Conservation (phyloP, 306 rosid genomes). For the Dalbergia oliveri region DNA sequence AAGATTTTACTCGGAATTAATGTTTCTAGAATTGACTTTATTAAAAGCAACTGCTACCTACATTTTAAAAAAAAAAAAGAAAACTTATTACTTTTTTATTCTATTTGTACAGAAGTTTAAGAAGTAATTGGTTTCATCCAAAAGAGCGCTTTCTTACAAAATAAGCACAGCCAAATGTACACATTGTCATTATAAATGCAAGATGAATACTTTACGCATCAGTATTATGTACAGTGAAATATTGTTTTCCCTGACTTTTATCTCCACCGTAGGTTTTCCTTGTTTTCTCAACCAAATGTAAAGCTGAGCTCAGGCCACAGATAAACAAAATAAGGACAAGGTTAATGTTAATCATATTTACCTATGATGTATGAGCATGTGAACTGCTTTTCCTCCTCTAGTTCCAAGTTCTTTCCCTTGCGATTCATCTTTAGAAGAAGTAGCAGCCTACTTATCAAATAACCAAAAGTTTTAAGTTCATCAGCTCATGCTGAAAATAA, state of each 20-base stretch:
- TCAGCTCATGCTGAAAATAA: constrained; percentile 34
- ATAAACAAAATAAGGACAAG: constrained; percentile 26
- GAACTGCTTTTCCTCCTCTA: constrained; percentile 97
- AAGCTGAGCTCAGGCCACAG: constrained; percentile 19
- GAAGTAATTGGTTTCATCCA: background rate
- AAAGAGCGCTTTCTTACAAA: background rate
- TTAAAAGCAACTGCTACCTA: background rate
- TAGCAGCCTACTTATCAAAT: constrained; percentile 73
- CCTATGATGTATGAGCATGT: constrained; percentile 99
- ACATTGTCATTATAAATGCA: background rate
- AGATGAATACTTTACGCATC: constrained; percentile 16
- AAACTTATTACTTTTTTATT: no score
- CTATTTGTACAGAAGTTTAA: background rate
- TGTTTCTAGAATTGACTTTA: background rate
- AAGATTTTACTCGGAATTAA: no score
- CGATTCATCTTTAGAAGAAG: constrained; percentile 97
- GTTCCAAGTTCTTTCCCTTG: constrained; percentile 99
- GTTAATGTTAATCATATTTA: constrained; percentile 46
- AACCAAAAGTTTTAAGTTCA: constrained; percentile 40
- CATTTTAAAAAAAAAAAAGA: background rate
- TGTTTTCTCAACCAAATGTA: constrained; percentile 36
- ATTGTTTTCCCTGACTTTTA: constrained; percentile 21
- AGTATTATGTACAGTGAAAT: constrained; percentile 8
- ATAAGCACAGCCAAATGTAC: background rate
- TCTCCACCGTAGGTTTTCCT: constrained; percentile 27